Base-by-base conservation (phyloP, 306 rosid species). In the Prunus mongolica region DNA sequence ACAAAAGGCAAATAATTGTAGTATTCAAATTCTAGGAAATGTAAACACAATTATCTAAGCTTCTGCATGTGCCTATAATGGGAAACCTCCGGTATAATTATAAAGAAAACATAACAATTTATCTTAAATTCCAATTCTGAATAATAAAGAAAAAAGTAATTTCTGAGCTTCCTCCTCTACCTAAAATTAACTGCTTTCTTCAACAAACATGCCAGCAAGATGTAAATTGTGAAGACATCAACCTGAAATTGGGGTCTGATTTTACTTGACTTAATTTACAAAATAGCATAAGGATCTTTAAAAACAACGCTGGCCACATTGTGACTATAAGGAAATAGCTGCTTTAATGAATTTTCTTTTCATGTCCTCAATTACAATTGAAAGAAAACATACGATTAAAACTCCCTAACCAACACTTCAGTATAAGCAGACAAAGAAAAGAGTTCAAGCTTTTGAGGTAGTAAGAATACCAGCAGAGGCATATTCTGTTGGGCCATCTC, bases 401-500 rank as follows among this genome's bases (percentile, higher is more conserved):
- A 77, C 22, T 13, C 51, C 34, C 67, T 51, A 63, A 77, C 41
- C 46, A 72, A 61, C 62, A 20, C 15, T 56, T 66, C 57, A 69
- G 67, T 27, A 56, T 2, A 45, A 12, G 58, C 20, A 12, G 30
- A 72, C 15, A 27, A 19, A 24, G 13, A 41, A 9, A 64, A 38
- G 6, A 71, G 30, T 44, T 12, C 12, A 58, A 66, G 51, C 19
- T 19, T 64, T n/a, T 11, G 20, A 71, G 45, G 56, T 8, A 9
- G 68, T 60, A 54, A 60, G 32, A 60, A 49, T 88, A 91, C 97
- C 97, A 93, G 80, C 62, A 91, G 77, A 74, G 97, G 98, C 76
- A 93, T 86, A 67, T 84, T 83, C 56, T 88, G 93, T 78, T 86
- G 88, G 79, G 75, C 87, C 97, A 93, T 91, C 88, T 90, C 91